Evolutionary conservation across 768 basidiomycete species (phyloP).

Genomic region (Candolleomyces aberdarensis): DNA sequence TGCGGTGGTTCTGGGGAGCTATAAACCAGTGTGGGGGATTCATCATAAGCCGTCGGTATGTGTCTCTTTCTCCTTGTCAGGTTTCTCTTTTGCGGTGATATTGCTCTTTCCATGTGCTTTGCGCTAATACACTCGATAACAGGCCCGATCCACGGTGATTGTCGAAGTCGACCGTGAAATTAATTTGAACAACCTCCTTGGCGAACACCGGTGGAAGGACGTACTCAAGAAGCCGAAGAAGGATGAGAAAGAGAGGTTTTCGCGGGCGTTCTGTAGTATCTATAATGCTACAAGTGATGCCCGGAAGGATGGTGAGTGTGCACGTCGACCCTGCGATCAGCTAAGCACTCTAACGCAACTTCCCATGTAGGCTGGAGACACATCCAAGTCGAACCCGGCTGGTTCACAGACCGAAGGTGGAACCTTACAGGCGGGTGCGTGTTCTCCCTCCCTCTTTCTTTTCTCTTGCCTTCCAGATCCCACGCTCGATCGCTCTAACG

Average conservation of each 20-base stretch:
- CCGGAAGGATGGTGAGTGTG: constrained; percentile 45
- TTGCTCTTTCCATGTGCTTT: too few species aligned
- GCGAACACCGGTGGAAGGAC: constrained; percentile 50
- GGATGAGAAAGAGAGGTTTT: constrained; percentile 29
- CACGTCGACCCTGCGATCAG: constrained; percentile 1
- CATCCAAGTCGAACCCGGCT: constrained; percentile 36
- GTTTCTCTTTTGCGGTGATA: too few species aligned
- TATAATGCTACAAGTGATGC: constrained; percentile 39
- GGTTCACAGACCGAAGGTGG: constrained; percentile 40
- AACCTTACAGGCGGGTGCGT: constrained; percentile 27
- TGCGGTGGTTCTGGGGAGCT: constrained; percentile 36
- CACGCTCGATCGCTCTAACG: background rate
- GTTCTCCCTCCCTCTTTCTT: too few species aligned
- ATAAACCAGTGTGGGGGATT: constrained; percentile 36
- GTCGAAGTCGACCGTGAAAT: constrained; percentile 43
- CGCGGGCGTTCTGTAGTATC: constrained; percentile 39
- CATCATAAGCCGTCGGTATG: constrained; percentile 46
- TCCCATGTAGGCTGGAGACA: constrained; percentile 45
- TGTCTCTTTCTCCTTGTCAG: constrained; percentile 4
- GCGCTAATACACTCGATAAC: background rate
- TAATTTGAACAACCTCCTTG: constrained; percentile 37
- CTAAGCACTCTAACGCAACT: background rate
- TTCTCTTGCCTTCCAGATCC: background rate
- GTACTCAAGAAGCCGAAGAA: constrained; percentile 37
- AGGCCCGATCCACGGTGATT: constrained; percentile 48